phyloP scores from a whole-genome alignment of 495 filamentous ascomycete species.

The Daldinia vernicosa region DNA sequence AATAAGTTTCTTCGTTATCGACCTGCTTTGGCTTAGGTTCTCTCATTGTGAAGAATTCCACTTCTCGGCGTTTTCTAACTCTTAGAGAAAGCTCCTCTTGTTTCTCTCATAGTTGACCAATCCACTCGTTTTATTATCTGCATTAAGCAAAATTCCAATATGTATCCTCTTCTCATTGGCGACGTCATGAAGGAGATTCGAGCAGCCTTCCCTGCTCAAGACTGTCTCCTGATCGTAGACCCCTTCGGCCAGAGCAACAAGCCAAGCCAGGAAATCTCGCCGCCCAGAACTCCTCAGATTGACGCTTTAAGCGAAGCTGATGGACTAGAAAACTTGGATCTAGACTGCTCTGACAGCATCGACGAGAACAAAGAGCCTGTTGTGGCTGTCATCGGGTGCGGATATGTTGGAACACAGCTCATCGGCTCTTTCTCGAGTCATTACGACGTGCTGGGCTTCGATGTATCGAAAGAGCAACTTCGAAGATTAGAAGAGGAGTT shows the following conservation, averaged over 20 bases:
- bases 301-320: constrained; percentile 14
- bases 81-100: not conserved
- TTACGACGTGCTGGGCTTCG: constrained; percentile 48
- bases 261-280: constrained; percentile 32
- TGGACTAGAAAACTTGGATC: constrained; percentile 7
- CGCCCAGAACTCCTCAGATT: constrained; percentile 27
- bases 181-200: constrained; percentile 21
- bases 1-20: not conserved
- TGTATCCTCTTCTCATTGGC: constrained; percentile 15
- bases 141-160: constrained; percentile 5
- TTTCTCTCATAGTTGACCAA: not conserved
- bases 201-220: constrained; percentile 5
- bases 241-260: not conserved
- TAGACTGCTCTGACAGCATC: constrained; percentile 9
- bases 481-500: constrained; percentile 26
- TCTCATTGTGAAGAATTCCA: constrained; percentile 3
- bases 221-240: constrained; percentile 16
- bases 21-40: constrained; percentile 2
- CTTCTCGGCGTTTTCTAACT: not conserved
- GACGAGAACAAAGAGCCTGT: constrained; percentile 40
- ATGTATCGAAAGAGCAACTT: constrained; percentile 44
- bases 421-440: constrained; percentile 41
- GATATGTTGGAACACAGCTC: constrained; percentile 51
- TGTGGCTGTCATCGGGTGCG: constrained; percentile 51
- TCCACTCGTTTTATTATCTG: not conserved